Base-by-base conservation (phyloP, 2,329 filamentous ascomycete species). In the Neonectria coccinea region DNA sequence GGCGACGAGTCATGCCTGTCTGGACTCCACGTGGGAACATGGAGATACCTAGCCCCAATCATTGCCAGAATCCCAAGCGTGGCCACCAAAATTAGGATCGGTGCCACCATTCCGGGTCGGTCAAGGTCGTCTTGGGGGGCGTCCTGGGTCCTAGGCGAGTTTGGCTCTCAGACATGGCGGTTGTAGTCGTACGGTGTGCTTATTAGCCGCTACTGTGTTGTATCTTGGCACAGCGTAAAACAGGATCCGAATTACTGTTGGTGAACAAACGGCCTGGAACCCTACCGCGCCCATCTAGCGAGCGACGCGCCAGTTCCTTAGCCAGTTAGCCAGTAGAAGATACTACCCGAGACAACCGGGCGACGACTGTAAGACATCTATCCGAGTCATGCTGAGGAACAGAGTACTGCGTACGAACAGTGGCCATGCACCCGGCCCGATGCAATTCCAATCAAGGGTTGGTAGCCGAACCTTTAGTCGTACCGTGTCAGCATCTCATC, bases 1-100 rank as follows among this genome's bases (percentile, higher is more conserved):
- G 20, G 45, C 57, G 50, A 54, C 64, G 64, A 68, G 64, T 68
- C 66, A 67, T 67, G 66, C 59, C 66, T 65, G 50, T 62, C 66
- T 65, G 50, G 59, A 51, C 56, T 62, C 64, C 66, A 68, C 66
- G 64, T 68, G 66, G 64, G 48, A 45, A 57, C 50, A 64, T 54
- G 64, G 63, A 56, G 50, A 64, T 41, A 25, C 25, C 25, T 25
- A 25, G 29, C 29, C n/a, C 44, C 53, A 62, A 58, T 53, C 52
- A 42, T 39, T 27, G 31, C 45, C 45, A 56, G 31, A 25, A 45
- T 12, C n/a, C 36, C 18, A 41, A 54, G 42, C 22, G 27, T 57
- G 33, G 59, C 33, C 22, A 20, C 55, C 59, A 57, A 65, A 48
- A 52, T 62, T 59, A 47, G 36, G 36, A 66, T 61, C 59, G 29